Evolutionary conservation across 257 asterid species (phyloP).

Genomic region (Dorcoceras hygrometricum): DNA sequence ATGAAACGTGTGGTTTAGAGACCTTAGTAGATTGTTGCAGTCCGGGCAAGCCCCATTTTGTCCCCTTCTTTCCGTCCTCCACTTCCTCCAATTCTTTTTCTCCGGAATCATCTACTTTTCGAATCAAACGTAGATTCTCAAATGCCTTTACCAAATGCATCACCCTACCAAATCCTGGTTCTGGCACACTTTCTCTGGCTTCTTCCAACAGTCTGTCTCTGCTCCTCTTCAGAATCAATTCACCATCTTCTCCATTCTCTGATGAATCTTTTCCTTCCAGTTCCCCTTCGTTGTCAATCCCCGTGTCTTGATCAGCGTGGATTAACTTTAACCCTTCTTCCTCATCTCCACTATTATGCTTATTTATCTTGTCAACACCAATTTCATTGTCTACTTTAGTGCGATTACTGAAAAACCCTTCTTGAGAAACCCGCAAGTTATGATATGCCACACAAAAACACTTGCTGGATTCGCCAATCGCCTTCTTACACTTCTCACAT

Average conservation of each 20-base stretch:
- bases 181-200: constrained; percentile 49
- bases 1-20: constrained; percentile 43
- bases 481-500: constrained; percentile 62
- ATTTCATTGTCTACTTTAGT: constrained; percentile 19
- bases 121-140: constrained; percentile 53
- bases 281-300: constrained; percentile 12
- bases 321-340: constrained; percentile 11
- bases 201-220: constrained; percentile 61
- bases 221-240: constrained; percentile 47
- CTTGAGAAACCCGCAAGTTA: constrained; percentile 74
- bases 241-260: constrained; percentile 29
- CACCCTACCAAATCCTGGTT: constrained; percentile 68
- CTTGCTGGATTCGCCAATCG: constrained; percentile 39
- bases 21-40: constrained; percentile 34
- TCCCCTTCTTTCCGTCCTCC: constrained; percentile 33
- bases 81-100: constrained; percentile 42
- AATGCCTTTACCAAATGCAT: constrained; percentile 76
- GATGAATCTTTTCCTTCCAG: constrained; percentile 22
- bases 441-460: constrained; percentile 82
- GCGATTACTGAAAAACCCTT: constrained; percentile 59
- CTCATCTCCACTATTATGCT: constrained; percentile 1
- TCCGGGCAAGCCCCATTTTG: constrained; percentile 61
- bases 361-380: constrained; percentile 24
- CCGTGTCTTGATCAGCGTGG: neutral
- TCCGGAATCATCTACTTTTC: constrained; percentile 37